Conservation (phyloP, 164 flowering plant species). For the Brasenia schreberi region DNA sequence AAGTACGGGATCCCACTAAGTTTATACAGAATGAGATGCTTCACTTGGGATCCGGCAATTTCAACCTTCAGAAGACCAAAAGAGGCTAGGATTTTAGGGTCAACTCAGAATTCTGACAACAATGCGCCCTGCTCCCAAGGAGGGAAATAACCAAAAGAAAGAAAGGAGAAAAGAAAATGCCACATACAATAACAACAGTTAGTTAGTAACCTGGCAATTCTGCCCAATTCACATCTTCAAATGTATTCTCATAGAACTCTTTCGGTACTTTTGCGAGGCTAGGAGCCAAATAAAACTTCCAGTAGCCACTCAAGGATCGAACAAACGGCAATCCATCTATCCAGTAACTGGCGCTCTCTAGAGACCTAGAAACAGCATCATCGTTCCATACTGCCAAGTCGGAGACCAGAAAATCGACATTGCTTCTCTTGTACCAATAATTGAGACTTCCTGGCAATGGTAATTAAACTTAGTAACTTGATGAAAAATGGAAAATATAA, state of each 20-base stretch:
- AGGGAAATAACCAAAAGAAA: no score
- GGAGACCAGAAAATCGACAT: slow-evolving; percentile 50
- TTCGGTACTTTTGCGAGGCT: slow-evolving; percentile 40
- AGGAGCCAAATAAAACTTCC: slow-evolving; percentile 76
- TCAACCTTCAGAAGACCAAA: no score
- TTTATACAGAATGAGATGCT: no score
- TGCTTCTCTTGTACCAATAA: slow-evolving; percentile 77
- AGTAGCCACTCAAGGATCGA: slow-evolving; percentile 72
- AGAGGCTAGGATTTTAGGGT: no score
- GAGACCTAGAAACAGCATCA: slow-evolving; percentile 64
- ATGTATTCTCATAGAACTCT: slow-evolving; percentile 39
- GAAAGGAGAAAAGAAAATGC: no score
- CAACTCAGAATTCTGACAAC: no score
- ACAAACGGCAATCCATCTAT: slow-evolving; percentile 76
- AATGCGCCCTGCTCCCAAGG: no score
- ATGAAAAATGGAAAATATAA: no score
- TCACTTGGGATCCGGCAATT: no score
- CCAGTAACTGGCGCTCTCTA: slow-evolving; percentile 76
- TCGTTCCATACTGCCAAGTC: slow-evolving; percentile 79
- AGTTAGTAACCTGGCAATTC: slow-evolving; percentile 48
- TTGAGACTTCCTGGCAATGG: slow-evolving; percentile 52
- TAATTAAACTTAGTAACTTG: no score
- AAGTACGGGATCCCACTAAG: no score
- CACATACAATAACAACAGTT: no score
- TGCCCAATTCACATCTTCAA: slow-evolving; percentile 67